Evolutionary conservation across 2,329 filamentous ascomycete genomes (phyloP), one percentile per base, ranked within the genome.

Genomic region (Fusarium sp.): DNA sequence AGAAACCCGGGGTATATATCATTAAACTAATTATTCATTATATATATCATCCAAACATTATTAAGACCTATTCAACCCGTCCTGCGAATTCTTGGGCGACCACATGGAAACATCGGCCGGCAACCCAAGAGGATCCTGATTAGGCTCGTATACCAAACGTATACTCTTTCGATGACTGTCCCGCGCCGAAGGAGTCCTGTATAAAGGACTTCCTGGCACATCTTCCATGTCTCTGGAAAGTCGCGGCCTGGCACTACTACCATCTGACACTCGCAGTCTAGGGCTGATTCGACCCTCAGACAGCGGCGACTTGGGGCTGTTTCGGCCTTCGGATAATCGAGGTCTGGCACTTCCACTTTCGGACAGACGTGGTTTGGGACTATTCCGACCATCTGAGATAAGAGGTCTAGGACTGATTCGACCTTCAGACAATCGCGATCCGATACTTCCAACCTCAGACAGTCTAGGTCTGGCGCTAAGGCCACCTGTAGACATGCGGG

Each of bases 111-210:
- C n/a, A 18, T 62, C 57, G 12, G 45, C 57, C 0, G 59, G 57
- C 15, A 63, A 45, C 18, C 60, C 59, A 16, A 62, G 14, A 9
- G 59, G 59, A 7, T 54, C 59, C 40, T 40, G 20, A 34, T 63
- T 63, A 5, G 60, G 51, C 9, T 42, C 57, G 3, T n/a, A 24
- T 2, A 34, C 15, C 0, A 46, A n/a, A 3, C 42, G 27, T 29
- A 30, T 53, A 34, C 50, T 53, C 3, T 11, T 40, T 12, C 50
- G 50, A 53, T 53, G 32, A 6, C 24, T 22, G n/a, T n/a, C n/a
- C n/a, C n/a, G n/a, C n/a, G n/a, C n/a, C n/a, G n/a, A n/a, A n/a
- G n/a, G n/a, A n/a, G n/a, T 52, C 32, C 32, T 43, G n/a, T 42
- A 53, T 18, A 53, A 43, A 18, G 50, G 34, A 5, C 50, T 53